Base-by-base conservation (phyloP, 1,139 yeast genomes). In the Kodamaea alishanica region DNA sequence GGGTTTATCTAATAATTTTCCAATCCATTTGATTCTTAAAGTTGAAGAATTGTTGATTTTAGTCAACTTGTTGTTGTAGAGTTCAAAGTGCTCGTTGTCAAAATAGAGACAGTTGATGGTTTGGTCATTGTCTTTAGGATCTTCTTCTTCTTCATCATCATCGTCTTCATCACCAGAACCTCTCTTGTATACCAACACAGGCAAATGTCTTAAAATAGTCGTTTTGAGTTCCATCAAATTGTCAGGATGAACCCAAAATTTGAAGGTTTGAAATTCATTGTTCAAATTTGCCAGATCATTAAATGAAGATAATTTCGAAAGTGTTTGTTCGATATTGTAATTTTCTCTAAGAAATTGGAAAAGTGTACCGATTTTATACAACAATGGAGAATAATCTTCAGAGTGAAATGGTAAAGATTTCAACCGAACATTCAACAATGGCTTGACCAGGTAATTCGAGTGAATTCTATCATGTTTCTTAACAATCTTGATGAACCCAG, bases 201-300 rank as follows among this genome's bases (percentile, higher is more conserved):
- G 98, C 51, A 92, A 76, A 55, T 89, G 96, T 60, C 97, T 84
- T 56, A 92, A 75, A 48, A 92, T 87, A 47, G 89, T 81, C 22
- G 97, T 88, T 66, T 92, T 92, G 42, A 89, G 96, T 64, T 92
- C 97, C 96, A 90, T 90, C 58, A 90, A 70, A 60, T 92, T 89
- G 55, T 92, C 98, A 10, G 92, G 92, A 58, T 92, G 97, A 36
- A 92, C 75, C 98, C 98, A 92, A 63, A 90, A 90, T 65, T 88
- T 88, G 64, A 84, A 82, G 23, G 88, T 81, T 53, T 85, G 87
- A 61, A 71, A 85, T 35, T 81, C 82, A 29, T 76, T 72, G 41
- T 73, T 73, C 41, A 70, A 70, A 39, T 72, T 72, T 37, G 74
- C 70, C 39, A 65, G 60, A 42, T 72, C 77, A 42, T 65, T 70